Evolutionary conservation across 371 early-diverging fungal genomes (phyloP).

Genomic region (Mortierella sp.): DNA sequence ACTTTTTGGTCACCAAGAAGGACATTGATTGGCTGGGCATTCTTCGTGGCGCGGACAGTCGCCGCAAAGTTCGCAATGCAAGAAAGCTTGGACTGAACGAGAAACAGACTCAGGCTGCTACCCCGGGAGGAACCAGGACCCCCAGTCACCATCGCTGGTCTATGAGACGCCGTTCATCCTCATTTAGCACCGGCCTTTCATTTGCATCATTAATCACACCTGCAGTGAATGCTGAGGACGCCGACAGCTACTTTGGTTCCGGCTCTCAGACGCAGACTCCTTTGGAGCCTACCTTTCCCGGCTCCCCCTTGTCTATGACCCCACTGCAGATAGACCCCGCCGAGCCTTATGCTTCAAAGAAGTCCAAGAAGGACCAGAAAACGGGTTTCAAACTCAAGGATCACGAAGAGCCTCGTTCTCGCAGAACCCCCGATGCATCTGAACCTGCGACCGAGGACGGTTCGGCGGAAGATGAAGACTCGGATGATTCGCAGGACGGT

Average conservation of each 20-base stretch:
- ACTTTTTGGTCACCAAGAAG: slow-evolving; percentile 81
- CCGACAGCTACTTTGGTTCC: slow-evolving; percentile 52
- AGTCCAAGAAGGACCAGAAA: slow-evolving; percentile 10
- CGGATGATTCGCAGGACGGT: slow-evolving; percentile 43
- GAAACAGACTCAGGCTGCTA: slow-evolving; percentile 60
- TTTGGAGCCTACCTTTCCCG: slow-evolving; percentile 2
- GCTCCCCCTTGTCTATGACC: slow-evolving; percentile 55
- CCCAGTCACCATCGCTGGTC: slow-evolving; percentile 57
- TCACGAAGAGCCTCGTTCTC: slow-evolving; percentile 56
- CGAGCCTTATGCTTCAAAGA: slow-evolving; percentile 19
- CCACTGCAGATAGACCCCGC: slow-evolving; percentile 9
- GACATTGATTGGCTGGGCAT: slow-evolving; percentile 80
- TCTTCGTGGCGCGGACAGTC: slow-evolving; percentile 62
- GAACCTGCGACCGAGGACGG: slow-evolving; percentile 16
- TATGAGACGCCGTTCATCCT: slow-evolving; percentile 58
- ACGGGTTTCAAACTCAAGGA: slow-evolving; percentile 64
- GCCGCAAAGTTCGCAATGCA: slow-evolving; percentile 51
- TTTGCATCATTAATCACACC: slow-evolving; percentile 40
- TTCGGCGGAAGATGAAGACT: slow-evolving; percentile 39
- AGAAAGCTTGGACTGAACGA: slow-evolving; percentile 64
- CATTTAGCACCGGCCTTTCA: slow-evolving; percentile 25
- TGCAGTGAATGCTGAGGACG: slow-evolving; percentile 35
- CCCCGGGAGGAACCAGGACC: slow-evolving; percentile 63
- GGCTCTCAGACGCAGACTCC: slow-evolving; percentile 5
- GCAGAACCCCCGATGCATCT: slow-evolving; percentile 31